Conservation (phyloP, 805 yeast genomes). For the Wickerhamomyces rabaulensis region DNA sequence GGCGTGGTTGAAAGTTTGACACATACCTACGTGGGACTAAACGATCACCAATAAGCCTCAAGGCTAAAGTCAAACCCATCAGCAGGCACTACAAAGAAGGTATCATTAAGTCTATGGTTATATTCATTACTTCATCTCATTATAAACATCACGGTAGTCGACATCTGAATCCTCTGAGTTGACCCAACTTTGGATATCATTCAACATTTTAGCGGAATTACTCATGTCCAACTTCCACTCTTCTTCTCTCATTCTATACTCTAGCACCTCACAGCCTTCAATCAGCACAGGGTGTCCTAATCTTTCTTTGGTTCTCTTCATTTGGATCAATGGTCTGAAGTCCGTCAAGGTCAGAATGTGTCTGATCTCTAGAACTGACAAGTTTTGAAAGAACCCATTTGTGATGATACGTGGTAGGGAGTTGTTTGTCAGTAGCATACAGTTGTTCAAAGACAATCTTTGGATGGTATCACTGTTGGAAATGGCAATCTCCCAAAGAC, state of each 20-base stretch:
- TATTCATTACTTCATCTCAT: neutral
- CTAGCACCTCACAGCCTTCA: slow-evolving; percentile 74
- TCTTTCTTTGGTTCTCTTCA: slow-evolving; percentile 39
- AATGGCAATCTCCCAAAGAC: slow-evolving; percentile 75
- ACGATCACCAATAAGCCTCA: too few relatives aligned
- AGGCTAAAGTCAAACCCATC: too few relatives aligned
- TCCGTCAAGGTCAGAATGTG: slow-evolving; percentile 53
- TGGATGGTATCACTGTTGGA: slow-evolving; percentile 45
- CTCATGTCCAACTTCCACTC: slow-evolving; percentile 54
- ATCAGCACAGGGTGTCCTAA: slow-evolving; percentile 42
- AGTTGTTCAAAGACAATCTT: slow-evolving; percentile 72
- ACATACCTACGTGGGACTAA: too few relatives aligned
- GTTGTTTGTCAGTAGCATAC: slow-evolving; percentile 52
- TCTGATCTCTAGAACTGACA: slow-evolving; percentile 75
- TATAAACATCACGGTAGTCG: neutral
- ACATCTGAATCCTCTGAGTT: slow-evolving; percentile 41
- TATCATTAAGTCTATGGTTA: too few relatives aligned
- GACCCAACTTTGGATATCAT: slow-evolving; percentile 63
- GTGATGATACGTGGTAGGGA: slow-evolving; percentile 47
- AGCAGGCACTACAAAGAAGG: too few relatives aligned
- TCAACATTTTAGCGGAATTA: slow-evolving; percentile 50
- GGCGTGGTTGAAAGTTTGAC: too few relatives aligned
- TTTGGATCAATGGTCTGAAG: slow-evolving; percentile 61
- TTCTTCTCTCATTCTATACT: slow-evolving; percentile 51
- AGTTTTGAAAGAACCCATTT: slow-evolving; percentile 44